Conservation (phyloP, 2,329 filamentous ascomycete species). For the Fusarium pseudonygamai region DNA sequence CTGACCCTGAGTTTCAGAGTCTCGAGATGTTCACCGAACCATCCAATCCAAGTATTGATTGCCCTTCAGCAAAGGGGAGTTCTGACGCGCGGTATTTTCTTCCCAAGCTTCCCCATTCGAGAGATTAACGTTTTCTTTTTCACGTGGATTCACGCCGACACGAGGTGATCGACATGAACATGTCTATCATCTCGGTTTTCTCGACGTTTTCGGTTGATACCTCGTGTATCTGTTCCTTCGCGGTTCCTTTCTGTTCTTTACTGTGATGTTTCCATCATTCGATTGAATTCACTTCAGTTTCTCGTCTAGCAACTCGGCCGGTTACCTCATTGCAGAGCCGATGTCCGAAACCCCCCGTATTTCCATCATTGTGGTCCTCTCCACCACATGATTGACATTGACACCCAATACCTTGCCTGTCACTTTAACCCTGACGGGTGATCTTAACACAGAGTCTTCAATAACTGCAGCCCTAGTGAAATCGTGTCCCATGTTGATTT, state of each 20-base stretch:
- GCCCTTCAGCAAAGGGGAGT: background rate
- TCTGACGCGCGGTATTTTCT: constrained; percentile 13
- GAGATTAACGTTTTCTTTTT: constrained; percentile 10
- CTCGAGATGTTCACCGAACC: constrained; percentile 27
- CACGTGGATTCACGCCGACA: constrained; percentile 15
- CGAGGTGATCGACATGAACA: constrained; percentile 18
- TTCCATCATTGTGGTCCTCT: background rate
- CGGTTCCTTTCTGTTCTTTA: background rate
- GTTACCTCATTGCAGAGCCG: background rate
- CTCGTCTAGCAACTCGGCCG: background rate
- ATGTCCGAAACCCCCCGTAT: background rate
- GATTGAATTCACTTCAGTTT: background rate
- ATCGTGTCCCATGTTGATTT: background rate
- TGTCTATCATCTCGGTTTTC: background rate
- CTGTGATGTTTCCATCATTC: background rate
- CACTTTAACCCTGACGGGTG: constrained; percentile 11
- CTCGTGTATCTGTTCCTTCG: background rate
- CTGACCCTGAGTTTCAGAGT: constrained; percentile 39
- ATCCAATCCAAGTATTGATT: constrained; percentile 1
- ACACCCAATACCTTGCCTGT: background rate
- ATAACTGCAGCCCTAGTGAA: background rate
- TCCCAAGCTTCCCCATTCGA: background rate
- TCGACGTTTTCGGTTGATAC: background rate
- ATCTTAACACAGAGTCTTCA: constrained; percentile 9
- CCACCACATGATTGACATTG: background rate